A percentile compares a stretch with the other conserved stretches of the same genome.
Conservation (phyloP, 805 yeast species). For the Kuraishia borneana region DNA sequence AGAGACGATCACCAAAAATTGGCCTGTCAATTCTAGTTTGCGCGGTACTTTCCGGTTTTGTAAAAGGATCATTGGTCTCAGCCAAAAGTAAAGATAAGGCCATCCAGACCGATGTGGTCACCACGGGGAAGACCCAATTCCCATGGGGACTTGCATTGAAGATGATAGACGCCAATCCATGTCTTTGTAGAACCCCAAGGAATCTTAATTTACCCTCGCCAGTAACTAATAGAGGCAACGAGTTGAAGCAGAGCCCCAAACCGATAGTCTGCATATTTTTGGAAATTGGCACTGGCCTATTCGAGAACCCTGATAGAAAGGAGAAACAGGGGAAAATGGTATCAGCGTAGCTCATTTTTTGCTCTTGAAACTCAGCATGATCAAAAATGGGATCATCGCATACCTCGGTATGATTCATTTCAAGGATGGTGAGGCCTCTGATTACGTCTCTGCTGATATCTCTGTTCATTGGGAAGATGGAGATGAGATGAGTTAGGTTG, state of each 20-base stretch:
- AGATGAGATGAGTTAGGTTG: neutral
- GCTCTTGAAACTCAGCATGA: conserved; percentile 9
- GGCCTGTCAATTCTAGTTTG: conserved; percentile 18
- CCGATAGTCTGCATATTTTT: conserved; percentile 9
- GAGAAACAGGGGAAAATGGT: conserved; percentile 12
- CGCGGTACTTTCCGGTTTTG: conserved; percentile 13
- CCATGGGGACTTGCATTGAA: conserved; percentile 4
- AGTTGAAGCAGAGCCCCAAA: conserved; percentile 8
- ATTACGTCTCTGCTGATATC: conserved; percentile 5
- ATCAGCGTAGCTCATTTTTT: conserved; percentile 9
- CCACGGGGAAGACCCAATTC: conserved; percentile 4
- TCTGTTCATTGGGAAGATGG: neutral
- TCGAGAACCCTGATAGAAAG: conserved; percentile 8
- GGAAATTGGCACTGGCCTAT: conserved; percentile 5
- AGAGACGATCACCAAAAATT: conserved; percentile 11
- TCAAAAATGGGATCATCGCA: conserved; percentile 8
- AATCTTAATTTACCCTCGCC: conserved; percentile 8
- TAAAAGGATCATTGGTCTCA: conserved; percentile 15
- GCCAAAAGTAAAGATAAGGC: conserved; percentile 13
- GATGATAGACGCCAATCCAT: conserved; percentile 9
- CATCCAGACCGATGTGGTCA: conserved; percentile 15
- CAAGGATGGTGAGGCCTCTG: conserved; percentile 9
- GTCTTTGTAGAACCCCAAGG: conserved; percentile 11
- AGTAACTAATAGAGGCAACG: conserved; percentile 6
- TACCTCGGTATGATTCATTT: conserved; percentile 10